Percentiles rank a stretch among this genome's conserved stretches.
These are phyloP conservation scores for Colletotrichum plurivorum DNA, from an alignment of 2,329 filamentous ascomycete genomes.

Conservation along the genomic window DNA sequence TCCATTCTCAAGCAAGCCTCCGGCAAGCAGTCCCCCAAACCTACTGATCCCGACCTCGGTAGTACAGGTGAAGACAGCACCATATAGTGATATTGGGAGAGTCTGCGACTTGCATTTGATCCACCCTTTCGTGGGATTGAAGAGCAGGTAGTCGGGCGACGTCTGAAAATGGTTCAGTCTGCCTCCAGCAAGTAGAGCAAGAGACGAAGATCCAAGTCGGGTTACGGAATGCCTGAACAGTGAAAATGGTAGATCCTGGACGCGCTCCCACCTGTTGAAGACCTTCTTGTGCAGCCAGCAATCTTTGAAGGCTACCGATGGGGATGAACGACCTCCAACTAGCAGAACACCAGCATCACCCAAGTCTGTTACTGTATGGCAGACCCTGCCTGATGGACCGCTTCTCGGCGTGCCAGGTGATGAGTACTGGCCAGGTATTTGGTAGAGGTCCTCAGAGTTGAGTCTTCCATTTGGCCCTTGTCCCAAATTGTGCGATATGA, in stretches of 20 bases:
- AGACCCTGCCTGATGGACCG: conserved; percentile 71
- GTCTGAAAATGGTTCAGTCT: conserved; percentile 64
- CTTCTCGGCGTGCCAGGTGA: conserved; percentile 41
- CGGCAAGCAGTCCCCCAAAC: conserved; percentile 75
- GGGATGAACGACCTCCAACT: conserved; percentile 84
- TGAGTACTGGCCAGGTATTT: conserved; percentile 25
- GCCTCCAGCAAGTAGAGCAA: conserved; percentile 74
- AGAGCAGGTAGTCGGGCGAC: conserved; percentile 69
- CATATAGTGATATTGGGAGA: conserved; percentile 58
- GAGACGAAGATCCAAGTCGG: conserved; percentile 61
- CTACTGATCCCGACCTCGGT: conserved; percentile 44
- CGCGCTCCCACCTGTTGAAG: conserved; percentile 70
- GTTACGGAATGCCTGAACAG: conserved; percentile 83
- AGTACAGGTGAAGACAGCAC: conserved; percentile 55
- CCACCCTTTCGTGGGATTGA: conserved; percentile 63
- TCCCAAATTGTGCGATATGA: conserved; percentile 61
- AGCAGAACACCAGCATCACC: conserved; percentile 72
- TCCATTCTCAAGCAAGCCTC: conserved; percentile 79
- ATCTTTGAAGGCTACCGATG: conserved; percentile 76
- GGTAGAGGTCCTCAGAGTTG: conserved; percentile 67
- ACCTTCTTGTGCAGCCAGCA: conserved; percentile 80
- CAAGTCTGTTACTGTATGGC: conserved; percentile 81
- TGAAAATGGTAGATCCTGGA: conserved; percentile 76
- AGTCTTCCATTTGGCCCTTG: conserved; percentile 60
- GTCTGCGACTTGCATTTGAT: conserved; percentile 53